Evolutionary conservation across 192 early-diverging fungal species (phyloP).

Genomic region (Backusella liffmaniae): DNA sequence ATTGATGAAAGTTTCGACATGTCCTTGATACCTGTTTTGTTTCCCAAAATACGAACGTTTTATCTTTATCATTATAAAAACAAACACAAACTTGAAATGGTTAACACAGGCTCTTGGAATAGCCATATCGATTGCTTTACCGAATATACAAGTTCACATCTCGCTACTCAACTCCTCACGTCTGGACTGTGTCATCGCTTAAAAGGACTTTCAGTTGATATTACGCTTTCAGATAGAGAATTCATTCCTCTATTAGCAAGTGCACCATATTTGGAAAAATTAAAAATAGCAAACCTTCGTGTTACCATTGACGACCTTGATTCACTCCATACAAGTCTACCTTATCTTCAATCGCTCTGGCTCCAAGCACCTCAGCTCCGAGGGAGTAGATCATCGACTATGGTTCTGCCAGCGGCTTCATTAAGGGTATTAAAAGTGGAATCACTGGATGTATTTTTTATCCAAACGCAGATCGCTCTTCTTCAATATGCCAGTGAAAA

Average conservation of each 20-base stretch:
- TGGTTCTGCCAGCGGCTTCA: background rate
- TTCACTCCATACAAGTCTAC: background rate
- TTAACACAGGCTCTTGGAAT: background rate
- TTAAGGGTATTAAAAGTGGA: background rate
- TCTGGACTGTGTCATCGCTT: background rate
- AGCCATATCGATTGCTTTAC: background rate
- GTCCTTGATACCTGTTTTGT: background rate
- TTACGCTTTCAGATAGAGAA: background rate
- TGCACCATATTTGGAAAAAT: slow-evolving; percentile 2
- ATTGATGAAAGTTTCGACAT: background rate
- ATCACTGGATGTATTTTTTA: background rate
- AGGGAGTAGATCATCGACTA: background rate
- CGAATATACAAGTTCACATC: background rate
- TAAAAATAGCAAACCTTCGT: slow-evolving; percentile 5
- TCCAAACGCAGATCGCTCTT: background rate
- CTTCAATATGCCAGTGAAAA: background rate
- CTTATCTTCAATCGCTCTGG: background rate
- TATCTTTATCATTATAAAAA: background rate
- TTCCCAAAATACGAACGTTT: background rate
- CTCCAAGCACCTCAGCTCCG: background rate
- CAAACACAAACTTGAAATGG: background rate
- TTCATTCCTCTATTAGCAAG: background rate
- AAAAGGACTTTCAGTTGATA: background rate
- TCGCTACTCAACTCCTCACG: background rate
- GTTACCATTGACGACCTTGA: background rate